Conservation (phyloP, 148 eudicot species). For the Camellia sinensis region DNA sequence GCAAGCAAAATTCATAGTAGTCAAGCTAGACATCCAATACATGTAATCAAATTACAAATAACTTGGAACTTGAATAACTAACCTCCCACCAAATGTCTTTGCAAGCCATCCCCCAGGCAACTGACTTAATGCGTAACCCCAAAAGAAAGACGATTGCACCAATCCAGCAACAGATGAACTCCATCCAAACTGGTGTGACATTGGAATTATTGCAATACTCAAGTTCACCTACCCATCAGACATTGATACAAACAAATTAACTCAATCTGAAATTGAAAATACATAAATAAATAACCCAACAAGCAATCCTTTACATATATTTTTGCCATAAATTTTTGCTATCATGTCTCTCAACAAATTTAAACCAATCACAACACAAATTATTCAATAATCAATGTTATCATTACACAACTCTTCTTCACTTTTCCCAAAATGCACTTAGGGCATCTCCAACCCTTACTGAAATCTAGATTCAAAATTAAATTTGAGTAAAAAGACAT, state of each 20-base stretch:
- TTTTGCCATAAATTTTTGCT: not conserved
- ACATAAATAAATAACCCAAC: not conserved
- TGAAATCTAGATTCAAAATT: too few relatives aligned
- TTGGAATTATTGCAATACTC: slow-evolving; percentile 97
- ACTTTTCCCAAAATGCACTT: not conserved
- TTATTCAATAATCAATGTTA: not conserved
- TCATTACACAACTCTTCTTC: not conserved
- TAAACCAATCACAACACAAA: not conserved
- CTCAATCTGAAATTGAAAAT: too few relatives aligned
- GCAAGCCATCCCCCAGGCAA: slow-evolving; percentile 99
- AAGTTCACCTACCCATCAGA: slow-evolving; percentile 66
- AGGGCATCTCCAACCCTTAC: too few relatives aligned
- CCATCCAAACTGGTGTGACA: slow-evolving; percentile 99
- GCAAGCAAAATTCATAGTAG: not conserved
- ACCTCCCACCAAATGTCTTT: slow-evolving; percentile 96
- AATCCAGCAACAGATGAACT: slow-evolving; percentile 87
- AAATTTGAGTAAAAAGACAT: too few relatives aligned
- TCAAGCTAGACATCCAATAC: not conserved
- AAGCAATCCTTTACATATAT: not conserved
- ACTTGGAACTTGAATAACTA: slow-evolving; percentile 29
- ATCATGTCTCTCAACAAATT: not conserved
- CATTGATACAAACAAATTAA: not conserved
- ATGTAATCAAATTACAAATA: slow-evolving; percentile 6
- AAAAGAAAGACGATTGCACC: slow-evolving; percentile 98
- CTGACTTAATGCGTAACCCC: slow-evolving; percentile 98